Conservation (phyloP, 352 stramenopile species). For the Pilasporangium apinafurcum region DNA sequence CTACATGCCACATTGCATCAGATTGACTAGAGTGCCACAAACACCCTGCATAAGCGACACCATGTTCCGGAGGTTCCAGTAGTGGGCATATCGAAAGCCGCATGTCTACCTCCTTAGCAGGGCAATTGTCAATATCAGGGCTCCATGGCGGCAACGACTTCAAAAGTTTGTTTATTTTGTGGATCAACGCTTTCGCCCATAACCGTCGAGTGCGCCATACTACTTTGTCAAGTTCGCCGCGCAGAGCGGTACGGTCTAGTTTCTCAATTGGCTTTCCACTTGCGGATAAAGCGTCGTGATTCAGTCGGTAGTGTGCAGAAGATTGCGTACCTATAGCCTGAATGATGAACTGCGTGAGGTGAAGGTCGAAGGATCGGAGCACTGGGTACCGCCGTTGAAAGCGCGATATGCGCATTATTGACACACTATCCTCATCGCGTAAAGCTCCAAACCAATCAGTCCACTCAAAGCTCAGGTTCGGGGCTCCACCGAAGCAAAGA, state of each 20-base stretch:
- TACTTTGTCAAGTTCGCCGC: conserved; percentile 15
- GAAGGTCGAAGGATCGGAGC: conserved; percentile 26
- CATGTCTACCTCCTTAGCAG: neutral
- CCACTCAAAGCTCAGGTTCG: conserved; percentile 40
- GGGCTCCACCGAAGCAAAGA: conserved; percentile 50
- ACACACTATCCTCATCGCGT: conserved; percentile 29
- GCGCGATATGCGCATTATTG: conserved; percentile 20
- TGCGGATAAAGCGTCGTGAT: conserved; percentile 6
- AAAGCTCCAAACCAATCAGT: conserved; percentile 25
- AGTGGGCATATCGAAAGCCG: neutral
- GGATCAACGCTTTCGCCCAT: conserved; percentile 14
- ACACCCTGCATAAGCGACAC: conserved; percentile 3
- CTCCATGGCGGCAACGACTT: too few relatives aligned
- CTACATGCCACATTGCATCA: too few relatives aligned
- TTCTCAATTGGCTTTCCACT: too few relatives aligned
- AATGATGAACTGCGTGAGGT: conserved; percentile 48
- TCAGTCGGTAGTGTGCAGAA: conserved; percentile 5
- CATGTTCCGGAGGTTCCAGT: neutral
- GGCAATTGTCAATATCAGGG: conserved; percentile 1
- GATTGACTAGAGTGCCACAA: too few relatives aligned
- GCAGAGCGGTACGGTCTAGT: conserved; percentile 4
- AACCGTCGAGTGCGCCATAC: conserved; percentile 20
- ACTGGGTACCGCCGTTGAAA: conserved; percentile 32
- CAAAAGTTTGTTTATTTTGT: conserved; percentile 12
- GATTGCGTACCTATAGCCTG: conserved; percentile 31